Evolutionary conservation across 495 filamentous ascomycete species (phyloP), one percentile per base, ranked within the genome.

Genomic region (Rusavskia elegans): DNA sequence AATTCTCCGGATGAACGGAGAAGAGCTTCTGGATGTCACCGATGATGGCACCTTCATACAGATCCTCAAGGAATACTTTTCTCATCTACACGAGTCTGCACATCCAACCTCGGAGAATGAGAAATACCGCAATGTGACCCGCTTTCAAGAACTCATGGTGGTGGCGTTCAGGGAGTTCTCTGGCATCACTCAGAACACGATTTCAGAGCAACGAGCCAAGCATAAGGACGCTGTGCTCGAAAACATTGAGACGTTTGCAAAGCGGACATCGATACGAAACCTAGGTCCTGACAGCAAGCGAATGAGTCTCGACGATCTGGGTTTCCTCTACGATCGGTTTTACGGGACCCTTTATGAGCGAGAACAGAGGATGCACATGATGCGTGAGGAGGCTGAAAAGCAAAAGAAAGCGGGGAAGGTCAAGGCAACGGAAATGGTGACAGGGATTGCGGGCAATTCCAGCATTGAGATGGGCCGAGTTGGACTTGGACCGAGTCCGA

Each of bases 151-250:
- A 61, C 74, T 98, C 50, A 95, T 98, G 87, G 92, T 98, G 2
- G 89, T 96, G 3, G 92, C 92, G 13, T 97, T 97, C 71, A 95
- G 93, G 54, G 92, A 98, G 59, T 98, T 98, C 59, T 82, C 90
- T 1, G 86, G 80, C 9, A 95, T 98, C 60, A 98, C 92, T 0
- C 90, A 97, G 60, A 81, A 77, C 58, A 95, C 84, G 37, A 88
- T 98, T 50, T 81, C 78, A 2, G 92, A 97, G 55, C 79, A 93
- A 55, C 85, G 92, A 20, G 71, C 82, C 16, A 95, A 89, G 63
- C 88, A 95, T 66, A 97, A 95, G 65, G 87, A 88, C 61, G 81
- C 82, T 3, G 89, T 98, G 13, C 67, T 98, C 30, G 85, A 84
- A 57, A 95, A 85, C 55, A 98, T 98, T 57, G 93, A 97, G 67